A percentile compares a stretch with the other conserved stretches of the same genome.
Evolutionary conservation across 164 flowering plant species (phyloP).

Genomic region (Paratinospora sagittata): DNA sequence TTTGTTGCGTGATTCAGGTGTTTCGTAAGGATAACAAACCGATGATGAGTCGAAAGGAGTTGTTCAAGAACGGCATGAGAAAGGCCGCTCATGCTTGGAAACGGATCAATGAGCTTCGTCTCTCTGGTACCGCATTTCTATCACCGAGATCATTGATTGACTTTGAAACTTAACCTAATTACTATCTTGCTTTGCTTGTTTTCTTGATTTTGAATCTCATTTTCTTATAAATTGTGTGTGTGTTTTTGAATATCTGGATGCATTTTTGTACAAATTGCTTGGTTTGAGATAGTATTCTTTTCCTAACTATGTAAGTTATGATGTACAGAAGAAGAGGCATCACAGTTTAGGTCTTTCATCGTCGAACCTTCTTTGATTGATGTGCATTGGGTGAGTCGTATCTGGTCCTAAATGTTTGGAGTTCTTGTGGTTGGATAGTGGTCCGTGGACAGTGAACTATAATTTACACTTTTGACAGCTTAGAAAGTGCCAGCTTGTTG

Average conservation of each 20-base stretch:
- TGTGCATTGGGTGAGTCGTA: constrained; percentile 79
- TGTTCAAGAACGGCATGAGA: constrained; percentile 74
- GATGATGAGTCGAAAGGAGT: constrained; percentile 60
- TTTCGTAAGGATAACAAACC: constrained; percentile 68
- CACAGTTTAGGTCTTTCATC: constrained; percentile 53
- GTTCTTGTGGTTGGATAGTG: no score
- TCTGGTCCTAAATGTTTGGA: background rate
- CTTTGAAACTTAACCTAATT: background rate
- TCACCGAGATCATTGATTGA: no score
- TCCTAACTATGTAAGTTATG: constrained; percentile 9
- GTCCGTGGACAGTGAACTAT: no score
- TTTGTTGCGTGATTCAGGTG: constrained; percentile 29
- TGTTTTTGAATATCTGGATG: background rate
- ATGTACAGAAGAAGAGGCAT: constrained; percentile 79
- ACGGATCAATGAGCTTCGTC: constrained; percentile 72
- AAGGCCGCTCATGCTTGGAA: constrained; percentile 90
- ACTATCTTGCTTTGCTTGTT: background rate
- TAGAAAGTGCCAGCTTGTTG: no score
- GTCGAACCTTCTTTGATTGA: constrained; percentile 89
- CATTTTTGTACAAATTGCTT: background rate
- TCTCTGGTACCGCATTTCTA: constrained; percentile 69
- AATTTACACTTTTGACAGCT: no score
- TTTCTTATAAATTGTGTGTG: background rate
- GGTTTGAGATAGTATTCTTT: background rate
- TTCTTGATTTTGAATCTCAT: background rate